Evolutionary conservation across 1,139 yeast genomes (phyloP).

Genomic region (Casaregolazyma suthepensis): DNA sequence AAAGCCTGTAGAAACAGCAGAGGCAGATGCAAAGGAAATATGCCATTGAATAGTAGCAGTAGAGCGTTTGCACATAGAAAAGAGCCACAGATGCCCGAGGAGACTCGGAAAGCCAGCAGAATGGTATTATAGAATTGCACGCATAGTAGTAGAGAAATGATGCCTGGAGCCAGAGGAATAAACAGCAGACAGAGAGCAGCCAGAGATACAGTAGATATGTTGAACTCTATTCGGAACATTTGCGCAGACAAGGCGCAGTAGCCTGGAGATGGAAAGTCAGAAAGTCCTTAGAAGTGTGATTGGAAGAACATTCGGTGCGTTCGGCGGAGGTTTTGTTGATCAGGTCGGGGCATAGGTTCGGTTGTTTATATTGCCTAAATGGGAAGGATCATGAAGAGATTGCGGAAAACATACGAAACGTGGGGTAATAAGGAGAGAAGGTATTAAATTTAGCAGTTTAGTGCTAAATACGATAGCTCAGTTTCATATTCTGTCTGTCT

Average conservation of each 20-base stretch:
- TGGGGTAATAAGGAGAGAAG: too few relatives aligned
- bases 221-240: constrained; percentile 27
- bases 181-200: constrained; percentile 18
- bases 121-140: background rate
- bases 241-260: background rate
- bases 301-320: background rate
- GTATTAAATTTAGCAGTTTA: too few relatives aligned
- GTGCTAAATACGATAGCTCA: too few relatives aligned
- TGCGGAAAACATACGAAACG: background rate
- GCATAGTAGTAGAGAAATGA: constrained; percentile 1
- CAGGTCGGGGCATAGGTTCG: background rate
- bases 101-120: constrained; percentile 10
- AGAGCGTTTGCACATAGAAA: constrained; percentile 13
- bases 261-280: background rate
- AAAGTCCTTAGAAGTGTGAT: background rate
- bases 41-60: constrained; percentile 12
- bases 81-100: constrained; percentile 19
- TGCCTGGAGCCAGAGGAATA: constrained; percentile 6
- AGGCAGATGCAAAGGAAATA: constrained; percentile 16
- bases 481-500: too few relatives aligned
- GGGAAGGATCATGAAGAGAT: background rate
- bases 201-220: constrained; percentile 23
- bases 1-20: constrained; percentile 10
- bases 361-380: background rate
- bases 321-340: background rate